Evolutionary conservation across 768 basidiomycete genomes (phyloP), one percentile per base, ranked within the genome.

Genomic region (Kwoniella sp.): DNA sequence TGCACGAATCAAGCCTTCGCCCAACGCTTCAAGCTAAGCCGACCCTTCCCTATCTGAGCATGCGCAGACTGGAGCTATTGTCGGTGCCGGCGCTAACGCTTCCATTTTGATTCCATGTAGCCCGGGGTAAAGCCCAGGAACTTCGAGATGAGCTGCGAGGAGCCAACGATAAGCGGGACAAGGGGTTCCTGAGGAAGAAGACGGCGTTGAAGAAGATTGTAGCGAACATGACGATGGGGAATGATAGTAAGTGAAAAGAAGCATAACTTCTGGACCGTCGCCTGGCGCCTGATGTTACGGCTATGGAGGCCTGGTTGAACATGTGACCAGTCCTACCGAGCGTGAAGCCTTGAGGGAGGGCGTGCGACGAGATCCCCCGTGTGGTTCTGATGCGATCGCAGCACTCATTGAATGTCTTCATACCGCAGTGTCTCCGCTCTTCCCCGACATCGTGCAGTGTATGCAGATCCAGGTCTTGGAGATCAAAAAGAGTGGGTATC

Each of bases 401-500:
- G 4, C 5, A 51, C 61, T 70, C n/a, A n/a, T n/a, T n/a, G n/a
- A n/a, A n/a, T n/a, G n/a, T n/a, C n/a, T n/a, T n/a, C 65, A 70
- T 69, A 53, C 65, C 69, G 56, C 70, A 95, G 92, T 96, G 92
- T 94, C 93, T 26, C 86, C 92, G 30, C 84, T 97, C 71, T 96
- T 95, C 84, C 88, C 88, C n/a, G 93, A 99, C 72, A 91, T 99
- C 58, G 88, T 96, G 7, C 91, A 93, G 78, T 96, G 93, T 77
- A 85, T 99, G 68, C 89, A 90, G n/a, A 93, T 93, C 11, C 96
- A 95, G 51, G 83, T 94, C 5, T 85, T 98, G 41, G 96, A 99
- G 80, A 96, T 98, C 81, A 99, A 99, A 86, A 99, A 99, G 85
- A 99, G 94, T 93, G 72, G n/a, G n/a, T n/a, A n/a, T n/a, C n/a